Evolutionary conservation across 2,329 filamentous ascomycete genomes (phyloP).

Genomic region (Epichloe baconii): DNA sequence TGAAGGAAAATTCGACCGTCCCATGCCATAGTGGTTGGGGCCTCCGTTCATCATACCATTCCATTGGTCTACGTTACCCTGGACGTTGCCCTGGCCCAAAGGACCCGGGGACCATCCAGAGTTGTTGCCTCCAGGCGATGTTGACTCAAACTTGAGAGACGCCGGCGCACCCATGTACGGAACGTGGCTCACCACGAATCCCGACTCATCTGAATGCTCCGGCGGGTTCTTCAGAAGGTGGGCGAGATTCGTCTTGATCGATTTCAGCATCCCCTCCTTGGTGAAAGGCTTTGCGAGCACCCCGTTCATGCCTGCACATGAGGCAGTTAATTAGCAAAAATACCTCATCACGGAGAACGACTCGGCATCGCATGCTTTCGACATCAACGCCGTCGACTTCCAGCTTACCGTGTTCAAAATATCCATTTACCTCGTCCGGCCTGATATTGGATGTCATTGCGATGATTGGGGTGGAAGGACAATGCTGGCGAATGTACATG

Average conservation of each 20-base stretch:
- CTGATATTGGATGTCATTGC: constrained; percentile 99
- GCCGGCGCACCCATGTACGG: constrained; percentile 22
- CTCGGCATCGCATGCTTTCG: too few relatives aligned
- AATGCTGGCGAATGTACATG: constrained; percentile 80
- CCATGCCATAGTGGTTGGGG: constrained; percentile 23
- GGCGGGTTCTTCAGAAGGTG: constrained; percentile 61
- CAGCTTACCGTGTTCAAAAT: constrained; percentile 81
- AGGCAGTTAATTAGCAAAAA: neutral
- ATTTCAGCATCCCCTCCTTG: constrained; percentile 67
- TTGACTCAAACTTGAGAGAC: constrained; percentile 38
- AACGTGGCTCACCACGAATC: constrained; percentile 21
- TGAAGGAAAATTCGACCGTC: constrained; percentile 16
- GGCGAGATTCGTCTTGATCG: constrained; percentile 80
- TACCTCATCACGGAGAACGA: too few relatives aligned
- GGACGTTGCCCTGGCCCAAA: constrained; percentile 33
- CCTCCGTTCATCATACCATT: constrained; percentile 33
- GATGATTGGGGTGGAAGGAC: constrained; percentile 73
- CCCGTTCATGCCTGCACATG: constrained; percentile 74
- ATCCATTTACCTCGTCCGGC: constrained; percentile 91
- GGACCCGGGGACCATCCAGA: constrained; percentile 40
- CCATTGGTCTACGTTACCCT: constrained; percentile 30
- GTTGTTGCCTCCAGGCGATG: constrained; percentile 33
- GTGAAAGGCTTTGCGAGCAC: constrained; percentile 96
- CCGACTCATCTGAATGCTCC: constrained; percentile 25
- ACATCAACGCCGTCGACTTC: too few relatives aligned